Evolutionary conservation across 106 monocot genomes (phyloP), one percentile per base, ranked within the genome.

Genomic region (Apostasia ramifera): DNA sequence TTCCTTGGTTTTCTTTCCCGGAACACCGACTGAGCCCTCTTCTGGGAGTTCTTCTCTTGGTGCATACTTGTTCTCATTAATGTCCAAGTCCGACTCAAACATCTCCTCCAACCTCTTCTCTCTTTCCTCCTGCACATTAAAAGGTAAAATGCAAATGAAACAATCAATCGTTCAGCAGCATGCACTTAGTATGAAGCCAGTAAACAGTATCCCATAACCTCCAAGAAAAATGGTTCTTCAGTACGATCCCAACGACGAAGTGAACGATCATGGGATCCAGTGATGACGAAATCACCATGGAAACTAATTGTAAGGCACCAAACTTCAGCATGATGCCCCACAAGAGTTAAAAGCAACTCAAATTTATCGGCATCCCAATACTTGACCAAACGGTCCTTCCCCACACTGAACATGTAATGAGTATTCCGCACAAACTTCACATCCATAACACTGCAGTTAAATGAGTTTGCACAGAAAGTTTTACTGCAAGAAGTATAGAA

Each of bases 281-380:
- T 90, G 68, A 98, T 76, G 61, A 98, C 55, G 55, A 93, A 98
- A 79, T 90, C 93, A 71, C 98, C 98, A 69, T 83, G 82, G 81
- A 62, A 74, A 69, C 98, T 98, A 53, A 90, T 54, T 57, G 92
- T 73, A 66, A 98, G 92, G 58, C 90, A 92, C 87, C 85, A 93
- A 71, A 93, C 76, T 78, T 92, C 83, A 68, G 89, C 93, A 81
- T 93, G 98, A 81, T 98, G 98, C 57, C 98, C 98, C 67, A 90
- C 90, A 46, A 98, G 85, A 77, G 87, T 85, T 60, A 98, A 74
- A 49, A 98, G 76, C 53, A 87, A 67, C 80, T 98, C 86, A 74
- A 98, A 98, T 69, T 93, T 98, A 72, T 92, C 98, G 59, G 92
- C 98, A 90, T 98, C 93, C 98, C 98, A 93, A 58, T 93, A 98